A percentile compares a stretch with the other conserved stretches of the same genome.
Evolutionary conservation across 2,329 filamentous ascomycete genomes (phyloP).

Genomic region (Xylariaceae sp.): DNA sequence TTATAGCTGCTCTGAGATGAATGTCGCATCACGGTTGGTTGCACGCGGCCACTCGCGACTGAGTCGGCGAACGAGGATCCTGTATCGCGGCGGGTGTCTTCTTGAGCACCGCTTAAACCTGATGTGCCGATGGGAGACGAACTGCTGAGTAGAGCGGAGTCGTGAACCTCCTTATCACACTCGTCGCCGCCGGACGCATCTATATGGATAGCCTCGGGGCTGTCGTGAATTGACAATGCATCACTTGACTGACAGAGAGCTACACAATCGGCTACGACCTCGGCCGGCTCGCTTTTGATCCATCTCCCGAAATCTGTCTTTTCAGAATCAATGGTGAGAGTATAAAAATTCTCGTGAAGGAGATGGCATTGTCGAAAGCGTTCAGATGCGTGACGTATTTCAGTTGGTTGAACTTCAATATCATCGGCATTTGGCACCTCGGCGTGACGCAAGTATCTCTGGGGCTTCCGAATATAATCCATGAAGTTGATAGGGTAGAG

Average conservation of each 20-base stretch:
- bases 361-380: conserved; percentile 73
- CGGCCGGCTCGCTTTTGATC: conserved; percentile 77
- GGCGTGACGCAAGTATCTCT: conserved; percentile 74
- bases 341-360: conserved; percentile 84
- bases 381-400: conserved; percentile 77
- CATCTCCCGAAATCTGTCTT: conserved; percentile 75
- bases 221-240: conserved; percentile 16
- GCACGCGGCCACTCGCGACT: conserved; percentile 42
- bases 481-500: conserved; percentile 85
- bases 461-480: conserved; percentile 82
- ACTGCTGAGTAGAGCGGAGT: conserved; percentile 46
- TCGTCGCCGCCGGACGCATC: conserved; percentile 33
- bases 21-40: conserved; percentile 44
- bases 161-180: conserved; percentile 39
- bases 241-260: conserved; percentile 55
- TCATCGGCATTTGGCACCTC: conserved; percentile 72
- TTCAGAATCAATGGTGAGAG: conserved; percentile 76
- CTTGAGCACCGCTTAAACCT: conserved; percentile 31
- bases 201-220: conserved; percentile 27
- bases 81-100: conserved; percentile 56
- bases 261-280: conserved; percentile 80
- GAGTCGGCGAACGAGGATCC: conserved; percentile 54
- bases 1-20: conserved; percentile 56
- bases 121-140: conserved; percentile 33
- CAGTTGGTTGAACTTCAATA: conserved; percentile 75